phyloP scores from a whole-genome alignment of 1,284 basidiomycete species.

The Volvariella volvacea region DNA sequence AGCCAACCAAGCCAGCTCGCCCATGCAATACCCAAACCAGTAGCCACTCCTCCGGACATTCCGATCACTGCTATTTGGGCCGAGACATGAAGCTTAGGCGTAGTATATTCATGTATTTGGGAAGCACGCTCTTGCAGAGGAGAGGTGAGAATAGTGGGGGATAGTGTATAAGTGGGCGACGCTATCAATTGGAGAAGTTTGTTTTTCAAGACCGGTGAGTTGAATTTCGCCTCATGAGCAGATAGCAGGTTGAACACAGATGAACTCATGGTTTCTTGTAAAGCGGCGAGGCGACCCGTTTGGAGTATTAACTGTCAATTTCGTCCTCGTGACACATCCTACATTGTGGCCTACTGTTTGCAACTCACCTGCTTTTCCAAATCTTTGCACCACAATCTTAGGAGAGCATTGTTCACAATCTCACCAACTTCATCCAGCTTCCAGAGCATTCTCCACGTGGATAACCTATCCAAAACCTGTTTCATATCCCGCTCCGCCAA shows the following conservation, averaged over 20 bases:
- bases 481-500: conserved; percentile 44
- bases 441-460: conserved; percentile 64
- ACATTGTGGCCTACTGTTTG: conserved; percentile 1
- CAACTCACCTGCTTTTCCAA: conserved; percentile 57
- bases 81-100: conserved; percentile 56
- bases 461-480: conserved; percentile 45
- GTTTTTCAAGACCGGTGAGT: conserved; percentile 67
- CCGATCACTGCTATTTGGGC: conserved; percentile 60
- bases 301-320: conserved; percentile 62
- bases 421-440: conserved; percentile 67
- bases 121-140: conserved; percentile 51
- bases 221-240: conserved; percentile 34
- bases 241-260: conserved; percentile 36
- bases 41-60: conserved; percentile 37
- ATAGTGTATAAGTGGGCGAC: conserved; percentile 44
- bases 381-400: conserved; percentile 54
- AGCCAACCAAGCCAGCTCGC: conserved; percentile 50
- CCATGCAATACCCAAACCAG: conserved; percentile 41
- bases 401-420: conserved; percentile 47
- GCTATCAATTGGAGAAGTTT: conserved; percentile 49
- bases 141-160: conserved; percentile 41
- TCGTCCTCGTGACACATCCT: too few species aligned
- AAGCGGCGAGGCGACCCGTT: conserved; percentile 55
- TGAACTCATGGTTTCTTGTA: conserved; percentile 42
- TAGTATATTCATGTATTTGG: conserved; percentile 55